Percentiles rank a stretch among this genome's conserved stretches.
phyloP scores from a whole-genome alignment of 1,284 basidiomycete genomes.

The Trichosporon inkin region DNA sequence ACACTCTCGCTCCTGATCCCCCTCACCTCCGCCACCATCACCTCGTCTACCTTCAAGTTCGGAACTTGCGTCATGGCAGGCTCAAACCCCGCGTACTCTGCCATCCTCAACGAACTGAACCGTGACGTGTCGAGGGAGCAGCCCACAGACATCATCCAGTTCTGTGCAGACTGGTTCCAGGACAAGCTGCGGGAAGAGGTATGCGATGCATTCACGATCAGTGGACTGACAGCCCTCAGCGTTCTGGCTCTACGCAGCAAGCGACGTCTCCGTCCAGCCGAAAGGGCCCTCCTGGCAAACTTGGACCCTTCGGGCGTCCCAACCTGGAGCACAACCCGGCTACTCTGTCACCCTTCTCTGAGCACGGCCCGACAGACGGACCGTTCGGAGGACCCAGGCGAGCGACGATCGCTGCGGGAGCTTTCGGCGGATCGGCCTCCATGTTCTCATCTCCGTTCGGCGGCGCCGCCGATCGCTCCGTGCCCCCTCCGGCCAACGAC shows the following conservation, averaged over 20 bases:
- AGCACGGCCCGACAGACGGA: slow-evolving; percentile 43
- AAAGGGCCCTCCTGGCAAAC: slow-evolving; percentile 65
- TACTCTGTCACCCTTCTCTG: slow-evolving; percentile 48
- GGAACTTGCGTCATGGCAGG: slow-evolving; percentile 5
- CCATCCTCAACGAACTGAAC: slow-evolving; percentile 74
- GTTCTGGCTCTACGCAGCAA: slow-evolving; percentile 6
- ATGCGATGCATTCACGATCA: slow-evolving; percentile 30
- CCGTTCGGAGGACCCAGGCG: slow-evolving; percentile 35
- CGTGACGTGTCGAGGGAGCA: slow-evolving; percentile 78
- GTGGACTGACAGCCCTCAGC: slow-evolving; percentile 8
- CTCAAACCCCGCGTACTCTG: slow-evolving; percentile 22
- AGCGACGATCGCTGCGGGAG: slow-evolving; percentile 6
- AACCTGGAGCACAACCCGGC: slow-evolving; percentile 54
- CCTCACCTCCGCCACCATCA: not conserved
- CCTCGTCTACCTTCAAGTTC: not conserved
- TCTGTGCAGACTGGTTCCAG: slow-evolving; percentile 95
- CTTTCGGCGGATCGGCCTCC: not conserved
- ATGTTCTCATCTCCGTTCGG: slow-evolving; percentile 33
- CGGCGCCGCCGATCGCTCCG: slow-evolving; percentile 9
- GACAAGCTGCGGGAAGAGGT: slow-evolving; percentile 46
- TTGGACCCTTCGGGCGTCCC: slow-evolving; percentile 57
- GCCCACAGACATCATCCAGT: slow-evolving; percentile 85
- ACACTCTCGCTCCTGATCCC: too few relatives aligned
- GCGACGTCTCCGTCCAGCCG: slow-evolving; percentile 11
- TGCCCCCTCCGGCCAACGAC: slow-evolving; percentile 10